Percentiles rank a stretch among this genome's conserved stretches.
Evolutionary conservation across 352 stramenopile species (phyloP).

Genomic region (Phytophthora chlamydospora): DNA sequence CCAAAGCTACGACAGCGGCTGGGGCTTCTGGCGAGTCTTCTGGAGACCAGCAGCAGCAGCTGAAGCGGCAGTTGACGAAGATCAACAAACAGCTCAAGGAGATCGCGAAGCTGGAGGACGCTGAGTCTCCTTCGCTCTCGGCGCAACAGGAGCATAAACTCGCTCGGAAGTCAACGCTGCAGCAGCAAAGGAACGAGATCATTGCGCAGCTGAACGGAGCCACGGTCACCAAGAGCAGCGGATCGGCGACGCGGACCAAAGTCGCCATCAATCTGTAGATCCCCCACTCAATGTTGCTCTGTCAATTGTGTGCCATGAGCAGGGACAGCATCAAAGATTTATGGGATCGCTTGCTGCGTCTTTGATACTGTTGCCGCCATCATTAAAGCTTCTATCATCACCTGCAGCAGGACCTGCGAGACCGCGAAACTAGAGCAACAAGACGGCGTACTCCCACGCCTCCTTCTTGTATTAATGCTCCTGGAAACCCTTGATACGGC

Average conservation of each 20-base stretch:
- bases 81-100: slow-evolving; percentile 60
- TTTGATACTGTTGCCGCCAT: no score
- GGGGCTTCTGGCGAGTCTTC: slow-evolving; percentile 1
- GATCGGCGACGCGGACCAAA: slow-evolving; percentile 22
- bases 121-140: slow-evolving; percentile 25
- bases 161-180: slow-evolving; percentile 33
- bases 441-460: no score
- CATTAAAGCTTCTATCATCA: no score
- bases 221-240: slow-evolving; percentile 31
- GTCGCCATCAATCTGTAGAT: slow-evolving; percentile 35
- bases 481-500: no score
- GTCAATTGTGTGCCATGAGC: no score
- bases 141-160: slow-evolving; percentile 41
- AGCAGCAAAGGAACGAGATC: slow-evolving; percentile 41
- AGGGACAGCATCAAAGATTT: no score
- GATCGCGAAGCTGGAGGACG: slow-evolving; percentile 32
- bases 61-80: slow-evolving; percentile 58
- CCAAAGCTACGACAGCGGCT: background rate
- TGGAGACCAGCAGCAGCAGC: slow-evolving; percentile 25
- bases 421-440: no score
- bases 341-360: no score
- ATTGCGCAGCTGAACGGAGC: slow-evolving; percentile 55
- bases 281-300: no score
- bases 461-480: no score
- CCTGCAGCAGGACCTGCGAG: no score